Conservation (phyloP, 2,329 filamentous ascomycete genomes). For the Sporothrix brasiliensis region DNA sequence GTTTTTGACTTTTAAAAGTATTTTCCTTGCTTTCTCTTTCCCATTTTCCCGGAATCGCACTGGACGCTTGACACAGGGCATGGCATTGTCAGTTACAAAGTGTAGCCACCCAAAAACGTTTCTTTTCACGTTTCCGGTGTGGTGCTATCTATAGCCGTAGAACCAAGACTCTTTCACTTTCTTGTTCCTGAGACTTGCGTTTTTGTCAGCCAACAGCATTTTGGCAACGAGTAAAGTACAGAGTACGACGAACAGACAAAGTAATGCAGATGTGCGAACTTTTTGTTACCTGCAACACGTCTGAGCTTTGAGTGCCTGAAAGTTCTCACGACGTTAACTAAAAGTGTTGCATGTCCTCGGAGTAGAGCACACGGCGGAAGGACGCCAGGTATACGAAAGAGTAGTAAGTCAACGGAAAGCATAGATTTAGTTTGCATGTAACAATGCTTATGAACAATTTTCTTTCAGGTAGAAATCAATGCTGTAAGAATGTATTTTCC, state of each 20-base stretch:
- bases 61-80: neutral
- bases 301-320: too few relatives aligned
- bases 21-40: neutral
- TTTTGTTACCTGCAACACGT: too few relatives aligned
- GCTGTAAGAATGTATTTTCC: neutral
- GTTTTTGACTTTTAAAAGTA: neutral
- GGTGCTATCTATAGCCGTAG: too few relatives aligned
- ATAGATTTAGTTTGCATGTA: neutral
- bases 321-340: too few relatives aligned
- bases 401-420: too few relatives aligned
- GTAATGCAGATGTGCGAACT: too few relatives aligned
- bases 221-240: too few relatives aligned
- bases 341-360: neutral
- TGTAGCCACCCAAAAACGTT: neutral
- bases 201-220: neutral
- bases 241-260: too few relatives aligned
- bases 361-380: neutral
- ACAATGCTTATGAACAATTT: neutral
- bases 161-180: too few relatives aligned
- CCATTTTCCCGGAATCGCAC: neutral
- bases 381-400: too few relatives aligned
- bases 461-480: neutral
- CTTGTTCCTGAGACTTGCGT: too few relatives aligned
- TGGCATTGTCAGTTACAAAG: too few relatives aligned
- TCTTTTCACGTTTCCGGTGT: neutral